Base-by-base conservation (phyloP, 345 rosid genomes). In the Passiflora organensis region DNA sequence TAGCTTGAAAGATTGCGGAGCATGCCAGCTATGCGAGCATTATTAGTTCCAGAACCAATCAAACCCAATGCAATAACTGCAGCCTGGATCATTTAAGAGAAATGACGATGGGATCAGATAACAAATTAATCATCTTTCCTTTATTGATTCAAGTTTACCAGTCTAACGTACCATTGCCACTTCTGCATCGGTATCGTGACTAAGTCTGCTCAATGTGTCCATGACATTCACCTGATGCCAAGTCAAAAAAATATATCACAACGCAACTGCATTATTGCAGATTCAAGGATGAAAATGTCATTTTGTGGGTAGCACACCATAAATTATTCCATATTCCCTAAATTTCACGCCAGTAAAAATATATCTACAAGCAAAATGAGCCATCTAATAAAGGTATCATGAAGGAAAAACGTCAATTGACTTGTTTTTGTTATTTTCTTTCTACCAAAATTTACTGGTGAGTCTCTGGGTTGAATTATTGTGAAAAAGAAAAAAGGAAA, bases 11-110 rank as follows among this genome's bases (percentile, higher is more conserved):
- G 95, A 60, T 83, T 89, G 60, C 99, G 86, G 68, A 93, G 99
- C 96, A 93, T 86, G 73, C 91, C 91, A 17, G 95, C 96, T 20
- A 93, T 82, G 21, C 94, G 81, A 60, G 99, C 99, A 75, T 93
- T 89, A 59, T 93, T 86, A 58, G 99, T 93, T 69, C 99, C 96
- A 15, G 95, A 87, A 62, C 99, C 96, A 1, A 93, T 89, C 86
- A 93, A 73, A 17, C 99, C 99, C 53, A 93, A 70, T 48, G 99
- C 86, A 37, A 93, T 78, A 50, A 89, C 82, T 19, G 96, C 95
- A 63, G 91, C 85, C 94, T 93, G 78, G 67, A 65, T n/a, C 43
- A 23, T n/a, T 12, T 47, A 6, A n/a, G 5, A 20, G n/a, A 36
- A 18, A 51, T 32, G 28, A 49, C 39, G 39, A 38, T 5, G 45